Percentiles rank a stretch among this genome's conserved stretches.
These are phyloP conservation scores for Mortierella sp. DNA, from an alignment of 371 early-diverging fungal genomes.

Conservation along the genomic window DNA sequence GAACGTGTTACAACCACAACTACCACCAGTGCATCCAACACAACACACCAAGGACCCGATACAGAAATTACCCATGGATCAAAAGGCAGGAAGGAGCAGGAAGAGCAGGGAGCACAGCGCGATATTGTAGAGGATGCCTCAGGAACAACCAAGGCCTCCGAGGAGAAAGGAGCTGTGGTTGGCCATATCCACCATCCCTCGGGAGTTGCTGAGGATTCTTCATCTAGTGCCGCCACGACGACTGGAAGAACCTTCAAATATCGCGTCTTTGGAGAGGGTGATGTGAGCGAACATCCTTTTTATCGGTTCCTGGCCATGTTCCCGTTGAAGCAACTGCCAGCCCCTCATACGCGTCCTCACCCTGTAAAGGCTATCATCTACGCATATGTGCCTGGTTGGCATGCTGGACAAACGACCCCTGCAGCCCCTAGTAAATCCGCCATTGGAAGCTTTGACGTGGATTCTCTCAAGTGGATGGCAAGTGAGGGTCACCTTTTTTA, in stretches of 20 bases:
- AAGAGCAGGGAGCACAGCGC: neutral
- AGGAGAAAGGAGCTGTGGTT: constrained; percentile 1
- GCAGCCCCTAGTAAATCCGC: neutral
- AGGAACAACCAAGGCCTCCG: neutral
- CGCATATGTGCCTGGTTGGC: constrained; percentile 44
- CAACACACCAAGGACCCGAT: neutral
- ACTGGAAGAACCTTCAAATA: constrained; percentile 15
- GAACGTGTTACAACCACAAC: neutral
- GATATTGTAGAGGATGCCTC: no score
- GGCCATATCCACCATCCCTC: neutral
- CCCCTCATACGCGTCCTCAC: constrained; percentile 32
- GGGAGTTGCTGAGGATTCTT: neutral
- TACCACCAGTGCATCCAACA: constrained; percentile 2
- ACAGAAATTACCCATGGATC: neutral
- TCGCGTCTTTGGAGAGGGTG: constrained; percentile 24
- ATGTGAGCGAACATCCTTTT: constrained; percentile 27
- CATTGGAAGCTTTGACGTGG: constrained; percentile 51
- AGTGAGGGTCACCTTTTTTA: neutral
- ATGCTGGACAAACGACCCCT: constrained; percentile 2
- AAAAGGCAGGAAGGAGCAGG: neutral
- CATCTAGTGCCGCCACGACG: neutral
- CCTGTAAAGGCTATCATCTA: constrained; percentile 39
- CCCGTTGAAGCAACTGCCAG: constrained; percentile 44
- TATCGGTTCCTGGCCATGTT: constrained; percentile 41
- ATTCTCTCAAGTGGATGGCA: constrained; percentile 55